Percentiles rank a stretch among this genome's conserved stretches.
Evolutionary conservation across 2,329 filamentous ascomycete genomes (phyloP).

Genomic region (Mollisia scopiformis): DNA sequence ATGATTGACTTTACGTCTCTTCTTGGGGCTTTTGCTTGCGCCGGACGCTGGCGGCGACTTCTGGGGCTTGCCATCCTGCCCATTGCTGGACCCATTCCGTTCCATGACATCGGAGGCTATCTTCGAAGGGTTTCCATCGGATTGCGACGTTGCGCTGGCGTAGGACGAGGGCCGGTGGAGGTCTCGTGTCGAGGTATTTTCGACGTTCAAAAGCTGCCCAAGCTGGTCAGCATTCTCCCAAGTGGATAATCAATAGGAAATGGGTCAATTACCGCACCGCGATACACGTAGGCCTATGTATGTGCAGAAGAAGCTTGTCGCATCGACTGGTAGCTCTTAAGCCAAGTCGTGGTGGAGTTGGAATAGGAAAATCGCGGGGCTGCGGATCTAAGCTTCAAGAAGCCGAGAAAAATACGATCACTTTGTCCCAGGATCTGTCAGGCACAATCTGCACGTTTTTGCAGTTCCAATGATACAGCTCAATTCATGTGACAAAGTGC

Average conservation of each 20-base stretch:
- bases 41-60: slow-evolving; percentile 35
- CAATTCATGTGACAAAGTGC: slow-evolving; percentile 19
- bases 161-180: slow-evolving; percentile 14
- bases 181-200: slow-evolving; percentile 8
- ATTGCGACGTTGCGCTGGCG: slow-evolving; percentile 31
- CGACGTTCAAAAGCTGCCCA: slow-evolving; percentile 15
- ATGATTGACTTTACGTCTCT: slow-evolving; percentile 88
- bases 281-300: slow-evolving; percentile 4
- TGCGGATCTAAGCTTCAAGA: slow-evolving; percentile 11
- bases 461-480: slow-evolving; percentile 10
- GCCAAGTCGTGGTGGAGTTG: not conserved
- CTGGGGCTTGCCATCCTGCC: slow-evolving; percentile 36
- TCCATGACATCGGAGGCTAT: slow-evolving; percentile 40
- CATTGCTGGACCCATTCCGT: slow-evolving; percentile 38
- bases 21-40: slow-evolving; percentile 67
- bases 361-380: slow-evolving; percentile 10
- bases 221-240: slow-evolving; percentile 17
- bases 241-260: not conserved
- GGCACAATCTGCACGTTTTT: slow-evolving; percentile 15
- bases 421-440: slow-evolving; percentile 5
- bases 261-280: slow-evolving; percentile 9
- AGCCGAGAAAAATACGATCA: slow-evolving; percentile 10
- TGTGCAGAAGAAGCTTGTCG: slow-evolving; percentile 4
- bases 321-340: slow-evolving; percentile 16
- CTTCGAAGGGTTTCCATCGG: slow-evolving; percentile 38